Conservation (phyloP, 2,329 filamentous ascomycete species). For the Penicillium thymicola region DNA sequence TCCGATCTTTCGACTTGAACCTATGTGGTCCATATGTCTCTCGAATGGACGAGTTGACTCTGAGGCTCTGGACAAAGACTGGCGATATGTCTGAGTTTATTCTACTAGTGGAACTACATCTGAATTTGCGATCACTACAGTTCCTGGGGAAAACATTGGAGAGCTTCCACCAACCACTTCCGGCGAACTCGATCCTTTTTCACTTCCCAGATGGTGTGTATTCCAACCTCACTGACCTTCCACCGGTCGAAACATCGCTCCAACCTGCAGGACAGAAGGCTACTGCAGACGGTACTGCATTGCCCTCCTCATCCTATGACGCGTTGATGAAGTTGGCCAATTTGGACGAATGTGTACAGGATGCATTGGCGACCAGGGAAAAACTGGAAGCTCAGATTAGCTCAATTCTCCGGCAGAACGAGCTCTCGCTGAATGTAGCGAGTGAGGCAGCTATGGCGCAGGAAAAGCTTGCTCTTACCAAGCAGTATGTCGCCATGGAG, state of each 20-base stretch:
- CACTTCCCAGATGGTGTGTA: slow-evolving; percentile 86
- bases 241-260: slow-evolving; percentile 39
- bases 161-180: slow-evolving; percentile 67
- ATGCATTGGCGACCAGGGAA: slow-evolving; percentile 75
- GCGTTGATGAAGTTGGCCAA: slow-evolving; percentile 84
- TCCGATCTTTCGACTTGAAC: slow-evolving; percentile 76
- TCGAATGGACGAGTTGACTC: slow-evolving; percentile 60
- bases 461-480: slow-evolving; percentile 41
- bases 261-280: slow-evolving; percentile 12
- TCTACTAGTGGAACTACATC: slow-evolving; percentile 67
- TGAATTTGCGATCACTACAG: slow-evolving; percentile 70
- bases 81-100: slow-evolving; percentile 54
- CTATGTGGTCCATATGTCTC: slow-evolving; percentile 61
- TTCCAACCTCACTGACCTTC: slow-evolving; percentile 67
- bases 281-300: slow-evolving; percentile 47
- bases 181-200: slow-evolving; percentile 78
- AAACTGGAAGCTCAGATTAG: slow-evolving; percentile 77
- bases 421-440: slow-evolving; percentile 28
- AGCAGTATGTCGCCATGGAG: slow-evolving; percentile 59
- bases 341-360: slow-evolving; percentile 85
- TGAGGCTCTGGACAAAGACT: slow-evolving; percentile 71
- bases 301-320: slow-evolving; percentile 78
- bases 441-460: slow-evolving; percentile 38
- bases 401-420: slow-evolving; percentile 40
- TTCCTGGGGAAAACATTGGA: slow-evolving; percentile 69